Conservation (phyloP, 495 filamentous ascomycete species). For the Penicillium pulvis region DNA sequence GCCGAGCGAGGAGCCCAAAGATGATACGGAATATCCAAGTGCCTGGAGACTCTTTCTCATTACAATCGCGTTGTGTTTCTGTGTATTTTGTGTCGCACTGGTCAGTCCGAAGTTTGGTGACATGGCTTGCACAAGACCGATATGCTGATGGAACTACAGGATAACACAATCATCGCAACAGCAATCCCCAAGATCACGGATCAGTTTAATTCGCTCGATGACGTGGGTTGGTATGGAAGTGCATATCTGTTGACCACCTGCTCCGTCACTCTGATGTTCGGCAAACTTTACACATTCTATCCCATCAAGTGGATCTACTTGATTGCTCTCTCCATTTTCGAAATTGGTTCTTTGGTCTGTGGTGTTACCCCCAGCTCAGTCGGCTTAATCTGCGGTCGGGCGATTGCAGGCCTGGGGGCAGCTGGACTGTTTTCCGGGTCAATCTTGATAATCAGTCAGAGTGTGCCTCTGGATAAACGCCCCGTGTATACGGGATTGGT, state of each 20-base stretch:
- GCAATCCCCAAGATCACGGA: conserved; percentile 85
- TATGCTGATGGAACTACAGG: conserved; percentile 34
- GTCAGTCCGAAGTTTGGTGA: conserved; percentile 30
- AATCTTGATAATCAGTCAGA: conserved; percentile 75
- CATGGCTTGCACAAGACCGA: no score
- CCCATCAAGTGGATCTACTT: conserved; percentile 75
- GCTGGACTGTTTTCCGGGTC: conserved; percentile 84
- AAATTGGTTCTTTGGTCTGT: conserved; percentile 84
- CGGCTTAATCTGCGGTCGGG: conserved; percentile 80
- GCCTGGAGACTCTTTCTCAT: conserved; percentile 56
- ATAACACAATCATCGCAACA: conserved; percentile 81
- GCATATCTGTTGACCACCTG: conserved; percentile 71
- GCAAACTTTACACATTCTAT: conserved; percentile 80
- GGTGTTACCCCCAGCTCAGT: conserved; percentile 73
- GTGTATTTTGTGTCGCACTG: conserved; percentile 67
- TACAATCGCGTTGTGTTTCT: conserved; percentile 60
- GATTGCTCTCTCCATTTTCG: conserved; percentile 72
- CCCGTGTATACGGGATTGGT: conserved; percentile 75
- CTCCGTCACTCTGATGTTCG: conserved; percentile 71
- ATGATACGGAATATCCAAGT: conserved; percentile 50
- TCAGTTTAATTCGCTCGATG: conserved; percentile 70
- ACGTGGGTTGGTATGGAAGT: conserved; percentile 83
- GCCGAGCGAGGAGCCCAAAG: conserved; percentile 30
- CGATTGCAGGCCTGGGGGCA: conserved; percentile 79
- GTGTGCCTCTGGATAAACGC: conserved; percentile 69